Evolutionary conservation across 345 rosid genomes (phyloP), one percentile per base, ranked within the genome.

Genomic region (Theobroma cacao): DNA sequence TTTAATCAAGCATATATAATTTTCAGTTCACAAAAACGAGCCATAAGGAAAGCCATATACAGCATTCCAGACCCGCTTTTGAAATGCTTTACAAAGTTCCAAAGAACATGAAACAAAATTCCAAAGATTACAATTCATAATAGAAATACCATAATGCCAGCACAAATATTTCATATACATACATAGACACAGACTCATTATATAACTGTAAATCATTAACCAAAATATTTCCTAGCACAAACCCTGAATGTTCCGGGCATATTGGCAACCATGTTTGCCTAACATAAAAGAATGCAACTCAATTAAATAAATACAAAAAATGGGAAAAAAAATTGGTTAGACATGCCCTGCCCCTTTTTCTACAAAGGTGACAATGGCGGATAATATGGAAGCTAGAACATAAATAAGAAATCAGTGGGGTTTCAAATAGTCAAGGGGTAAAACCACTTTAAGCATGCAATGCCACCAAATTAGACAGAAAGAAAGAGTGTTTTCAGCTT

Each of bases 401-500:
- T 30, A 28, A 8, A 17, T 30, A 9, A 18, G 26, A 48, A 48
- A 24, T 14, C 5, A 13, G 20, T 45, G 17, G 7, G 13, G 6
- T 43, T 69, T 45, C 15, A 17, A 7, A 69, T 14, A 7, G 38
- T 12, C 58, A 47, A 15, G 24, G 3, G 31, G 38, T 5, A 45
- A 7, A 69, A 45, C 24, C 56, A 68, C 24, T 24, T 68, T 26
- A 69, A 45, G 38, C 5, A 69, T 17, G 40, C 34, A 69, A 7
- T 69, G 74, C 56, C 8, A 75, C 38, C 73, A 71, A 3, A 79
- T 71, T 70, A 59, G 28, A 76, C 7, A 73, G 2, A n/a, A 48
- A 38, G 43, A 18, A 4, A 15, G 40, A 9, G 48, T 22, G n/a
- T n/a, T n/a, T n/a, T n/a, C n/a, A 72, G 64, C 91, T 85, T 87